Evolutionary conservation across 176 grass and related monocot species (phyloP).

Genomic region (Stipa capillata): DNA sequence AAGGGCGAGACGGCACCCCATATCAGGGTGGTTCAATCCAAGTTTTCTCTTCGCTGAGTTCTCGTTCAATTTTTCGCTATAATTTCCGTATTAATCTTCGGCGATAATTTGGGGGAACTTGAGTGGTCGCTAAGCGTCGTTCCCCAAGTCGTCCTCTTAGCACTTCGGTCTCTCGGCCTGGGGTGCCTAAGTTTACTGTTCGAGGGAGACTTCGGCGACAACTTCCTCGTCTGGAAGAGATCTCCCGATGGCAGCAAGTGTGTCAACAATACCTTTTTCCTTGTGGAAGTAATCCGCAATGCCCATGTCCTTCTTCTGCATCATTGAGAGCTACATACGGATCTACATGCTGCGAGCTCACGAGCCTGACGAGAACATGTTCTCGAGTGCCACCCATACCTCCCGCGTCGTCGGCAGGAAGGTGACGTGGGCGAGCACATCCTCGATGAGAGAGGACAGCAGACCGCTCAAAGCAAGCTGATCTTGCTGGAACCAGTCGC

Average conservation of each 20-base stretch:
- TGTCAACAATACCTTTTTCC: not conserved
- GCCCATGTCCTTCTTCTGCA: not conserved
- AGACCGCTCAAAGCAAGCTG: not conserved
- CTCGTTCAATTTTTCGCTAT: no score
- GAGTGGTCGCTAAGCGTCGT: no score
- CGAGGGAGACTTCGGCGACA: no score
- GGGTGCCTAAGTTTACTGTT: no score
- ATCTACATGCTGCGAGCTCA: not conserved
- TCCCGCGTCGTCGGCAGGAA: not conserved
- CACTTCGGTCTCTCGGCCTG: no score
- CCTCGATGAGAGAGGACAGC: not conserved
- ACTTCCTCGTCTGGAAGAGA: not conserved
- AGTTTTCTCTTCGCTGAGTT: no score
- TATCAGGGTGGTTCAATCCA: no score
- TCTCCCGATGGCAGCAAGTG: not conserved
- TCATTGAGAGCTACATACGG: not conserved
- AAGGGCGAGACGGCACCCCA: no score
- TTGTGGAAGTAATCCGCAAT: not conserved
- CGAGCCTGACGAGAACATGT: not conserved
- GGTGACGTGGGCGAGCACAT: not conserved
- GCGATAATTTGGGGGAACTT: no score
- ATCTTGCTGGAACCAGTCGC: not conserved
- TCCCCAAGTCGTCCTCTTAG: no score
- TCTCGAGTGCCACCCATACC: not conserved
- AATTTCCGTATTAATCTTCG: no score